These are phyloP conservation scores for Penicillium simplicissimum DNA, from an alignment of 495 filamentous ascomycete genomes.

Conservation along the genomic window DNA sequence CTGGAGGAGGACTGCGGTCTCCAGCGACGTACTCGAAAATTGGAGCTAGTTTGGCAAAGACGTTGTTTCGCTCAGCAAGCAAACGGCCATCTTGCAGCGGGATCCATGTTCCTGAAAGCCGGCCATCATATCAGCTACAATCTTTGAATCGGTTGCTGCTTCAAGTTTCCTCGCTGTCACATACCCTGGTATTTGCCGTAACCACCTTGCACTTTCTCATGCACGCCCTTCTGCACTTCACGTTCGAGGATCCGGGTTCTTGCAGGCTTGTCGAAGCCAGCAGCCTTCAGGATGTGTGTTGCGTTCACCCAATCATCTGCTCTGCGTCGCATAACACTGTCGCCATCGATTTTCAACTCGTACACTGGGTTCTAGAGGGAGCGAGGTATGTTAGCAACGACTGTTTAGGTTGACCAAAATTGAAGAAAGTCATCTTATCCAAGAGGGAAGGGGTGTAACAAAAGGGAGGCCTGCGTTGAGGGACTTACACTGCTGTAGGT, in stretches of 20 bases:
- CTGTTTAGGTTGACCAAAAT: neutral
- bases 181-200: slow-evolving; percentile 98
- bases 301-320: slow-evolving; percentile 92
- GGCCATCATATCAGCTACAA: slow-evolving; percentile 18
- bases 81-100: slow-evolving; percentile 77
- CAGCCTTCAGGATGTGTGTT: slow-evolving; percentile 91
- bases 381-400: neutral
- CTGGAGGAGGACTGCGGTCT: slow-evolving; percentile 84
- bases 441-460: neutral
- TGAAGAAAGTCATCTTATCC: neutral
- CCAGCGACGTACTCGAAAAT: slow-evolving; percentile 91
- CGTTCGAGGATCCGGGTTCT: slow-evolving; percentile 92
- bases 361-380: slow-evolving; percentile 76
- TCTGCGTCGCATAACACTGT: slow-evolving; percentile 88
- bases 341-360: slow-evolving; percentile 76
- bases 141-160: neutral
- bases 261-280: slow-evolving; percentile 83
- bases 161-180: neutral
- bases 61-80: slow-evolving; percentile 81
- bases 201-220: slow-evolving; percentile 97
- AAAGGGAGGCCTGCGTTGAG: neutral
- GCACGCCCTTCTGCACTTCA: slow-evolving; percentile 92
- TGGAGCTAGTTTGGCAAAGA: slow-evolving; percentile 75
- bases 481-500: slow-evolving; percentile 88
- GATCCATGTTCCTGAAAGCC: slow-evolving; percentile 84